Base-by-base conservation (phyloP, 345 rosid species). In the Rhizophora mangle region DNA sequence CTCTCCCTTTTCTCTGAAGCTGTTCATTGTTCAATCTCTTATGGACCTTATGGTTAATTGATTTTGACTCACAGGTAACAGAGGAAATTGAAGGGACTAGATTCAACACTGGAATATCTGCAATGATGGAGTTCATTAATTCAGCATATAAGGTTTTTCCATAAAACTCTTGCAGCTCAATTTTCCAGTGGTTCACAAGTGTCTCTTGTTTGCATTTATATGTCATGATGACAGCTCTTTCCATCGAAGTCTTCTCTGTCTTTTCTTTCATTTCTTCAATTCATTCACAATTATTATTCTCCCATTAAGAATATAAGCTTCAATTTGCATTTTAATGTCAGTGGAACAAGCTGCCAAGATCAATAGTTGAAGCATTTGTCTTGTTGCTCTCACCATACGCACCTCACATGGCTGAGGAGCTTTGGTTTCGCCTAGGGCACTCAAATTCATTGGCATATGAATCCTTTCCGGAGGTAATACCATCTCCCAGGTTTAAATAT, bases 121-220 rank as follows among this genome's bases (percentile, higher is more conserved):
- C 96, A 68, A 91, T 94, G 97, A 94, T 94, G 98, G 98, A 89
- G 85, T 94, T 94, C 79, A 63, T 89, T 65, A 94, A 91, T 77
- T 91, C 96, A 0, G 92, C 96, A 1, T 89, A 87, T 64, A 94
- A 94, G 98, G 97, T 93, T 59, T 52, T 63, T 3, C 57, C 6
- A 0, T n/a, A 34, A 11, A 62, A 53, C 47, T 59, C 65, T 20
- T 18, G 60, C 10, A 62, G 39, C 21, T 39, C n/a, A 7, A 32
- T 46, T 60, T 68, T 65, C 31, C 4, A 6, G 49, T 63, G 63
- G 8, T 62, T 22, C 37, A 9, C 68, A 20, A 30, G n/a, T 22
- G 49, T 51, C 11, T 46, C 26, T 37, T 36, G 65, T 39, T 36
- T 39, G 22, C 6, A 43, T 26, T 65, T 31, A 53, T 65, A 29